Conservation (phyloP, 2,329 filamentous ascomycete species). For the Colletotrichum agaves region DNA sequence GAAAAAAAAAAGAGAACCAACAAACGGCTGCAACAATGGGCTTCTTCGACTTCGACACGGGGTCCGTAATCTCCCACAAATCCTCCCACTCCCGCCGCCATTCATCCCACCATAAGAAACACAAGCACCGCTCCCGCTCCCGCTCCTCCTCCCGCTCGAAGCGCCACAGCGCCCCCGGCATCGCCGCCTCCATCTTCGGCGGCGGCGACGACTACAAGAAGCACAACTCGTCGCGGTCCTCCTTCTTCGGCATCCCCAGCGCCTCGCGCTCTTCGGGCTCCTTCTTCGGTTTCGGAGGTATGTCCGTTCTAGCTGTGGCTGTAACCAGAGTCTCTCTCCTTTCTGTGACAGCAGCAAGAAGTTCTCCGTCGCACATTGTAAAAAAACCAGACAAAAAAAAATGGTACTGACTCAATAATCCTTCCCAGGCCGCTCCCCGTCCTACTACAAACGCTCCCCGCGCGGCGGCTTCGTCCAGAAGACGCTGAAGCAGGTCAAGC, state of each 20-base stretch:
- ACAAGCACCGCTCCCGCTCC: constrained; percentile 52
- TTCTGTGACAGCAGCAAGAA: not conserved
- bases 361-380: not conserved
- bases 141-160: constrained; percentile 53
- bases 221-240: constrained; percentile 55
- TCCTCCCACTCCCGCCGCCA: constrained; percentile 38
- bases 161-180: constrained; percentile 48
- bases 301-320: constrained; percentile 8
- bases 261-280: constrained; percentile 51
- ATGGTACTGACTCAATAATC: not conserved
- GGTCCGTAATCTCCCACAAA: constrained; percentile 35
- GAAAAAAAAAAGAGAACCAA: not conserved
- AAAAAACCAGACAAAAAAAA: no score
- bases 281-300: constrained; percentile 57
- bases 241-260: constrained; percentile 60
- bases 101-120: constrained; percentile 34
- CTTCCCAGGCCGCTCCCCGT: constrained; percentile 57
- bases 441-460: constrained; percentile 84
- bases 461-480: constrained; percentile 81
- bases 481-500: constrained; percentile 79
- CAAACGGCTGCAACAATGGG: constrained; percentile 23
- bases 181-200: constrained; percentile 58
- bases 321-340: not conserved
- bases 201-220: constrained; percentile 49
- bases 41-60: constrained; percentile 38